A percentile compares a stretch with the other conserved stretches of the same genome.
These are phyloP conservation scores for Allantophomopsis cytisporea DNA, from an alignment of 2,329 filamentous ascomycete species.

Conservation along the genomic window DNA sequence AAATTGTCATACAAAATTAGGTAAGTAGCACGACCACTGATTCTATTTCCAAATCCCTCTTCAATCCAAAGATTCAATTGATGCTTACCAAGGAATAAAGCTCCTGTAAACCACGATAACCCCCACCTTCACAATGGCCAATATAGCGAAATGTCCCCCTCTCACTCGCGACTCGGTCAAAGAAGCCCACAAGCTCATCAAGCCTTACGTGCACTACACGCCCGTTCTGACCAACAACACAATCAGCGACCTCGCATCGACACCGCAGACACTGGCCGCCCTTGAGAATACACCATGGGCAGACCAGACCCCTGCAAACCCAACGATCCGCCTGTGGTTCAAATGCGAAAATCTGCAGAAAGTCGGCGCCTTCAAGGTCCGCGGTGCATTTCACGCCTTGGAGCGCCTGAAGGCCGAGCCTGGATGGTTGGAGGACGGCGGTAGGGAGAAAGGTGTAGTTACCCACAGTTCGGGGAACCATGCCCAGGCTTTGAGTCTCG, in stretches of 20 bases:
- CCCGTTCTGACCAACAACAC: constrained; percentile 72
- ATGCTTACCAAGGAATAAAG: too few relatives aligned
- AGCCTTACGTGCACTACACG: constrained; percentile 66
- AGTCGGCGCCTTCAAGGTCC: constrained; percentile 83
- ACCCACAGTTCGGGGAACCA: constrained; percentile 94
- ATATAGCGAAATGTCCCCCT: constrained; percentile 39
- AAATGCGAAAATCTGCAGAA: constrained; percentile 92
- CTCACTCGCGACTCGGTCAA: constrained; percentile 62
- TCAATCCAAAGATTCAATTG: too few relatives aligned
- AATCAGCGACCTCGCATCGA: constrained; percentile 62
- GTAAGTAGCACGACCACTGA: too few relatives aligned
- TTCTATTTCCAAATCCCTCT: too few relatives aligned
- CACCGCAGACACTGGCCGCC: constrained; percentile 40
- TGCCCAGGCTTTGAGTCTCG: constrained; percentile 81
- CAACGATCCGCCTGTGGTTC: constrained; percentile 68
- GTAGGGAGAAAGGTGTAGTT: constrained; percentile 57
- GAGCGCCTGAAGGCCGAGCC: constrained; percentile 49
- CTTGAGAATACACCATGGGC: constrained; percentile 43
- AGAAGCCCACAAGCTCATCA: constrained; percentile 60
- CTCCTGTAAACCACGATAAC: too few relatives aligned
- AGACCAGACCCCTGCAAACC: constrained; percentile 41
- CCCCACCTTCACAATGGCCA: constrained; percentile 28
- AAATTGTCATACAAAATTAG: too few relatives aligned
- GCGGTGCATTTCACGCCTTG: constrained; percentile 82
- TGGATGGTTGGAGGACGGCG: constrained; percentile 44